Evolutionary conservation across 306 rosid species (phyloP), one percentile per base, ranked within the genome.

Genomic region (Quercus ilex): DNA sequence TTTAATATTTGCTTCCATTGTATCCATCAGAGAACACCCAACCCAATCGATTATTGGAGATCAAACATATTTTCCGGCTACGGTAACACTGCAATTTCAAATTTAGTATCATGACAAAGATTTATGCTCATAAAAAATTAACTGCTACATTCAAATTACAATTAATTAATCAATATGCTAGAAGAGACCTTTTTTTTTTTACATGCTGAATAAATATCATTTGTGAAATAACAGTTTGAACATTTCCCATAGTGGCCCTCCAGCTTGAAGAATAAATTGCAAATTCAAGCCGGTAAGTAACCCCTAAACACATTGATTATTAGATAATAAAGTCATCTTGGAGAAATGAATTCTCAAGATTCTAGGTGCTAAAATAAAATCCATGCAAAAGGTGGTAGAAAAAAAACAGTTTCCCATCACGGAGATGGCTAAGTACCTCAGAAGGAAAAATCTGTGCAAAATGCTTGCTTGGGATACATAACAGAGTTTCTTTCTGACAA

Each of bases 1-100:
- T 57, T 64, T 75, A 55, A 20, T 77, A 57, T 67, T 77, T 68
- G 67, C 85, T 74, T 78, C 85, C 84, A 62, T 83, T 41, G 46
- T 41, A 41, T 41, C 46, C 46, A 33, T 30, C 26, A 14, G 25
- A 17, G 46, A 49, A 33, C 2, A 71, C 53, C 21, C 21, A n/a
- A 30, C 70, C 53, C 18, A 71, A 78, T 51, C 30, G 79, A 62
- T 69, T 41, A 77, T 60, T 60, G 31, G 41, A 69, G 11, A 43
- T 21, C 25, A 23, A 53, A 35, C 71, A 68, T 17, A 77, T 31
- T 55, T 28, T 35, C 75, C 21, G 43, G 49, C 51, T 69, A 74
- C 21, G 18, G 53, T 67, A 67, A 30, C 5, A 30, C 75, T 25
- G 57, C 49, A 81, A 38, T 69, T 7, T 30, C 46, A 74, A 70